A percentile compares a stretch with the other conserved stretches of the same genome.
phyloP scores from a whole-genome alignment of 2,329 filamentous ascomycete genomes.

The Aspergillus japonicus region DNA sequence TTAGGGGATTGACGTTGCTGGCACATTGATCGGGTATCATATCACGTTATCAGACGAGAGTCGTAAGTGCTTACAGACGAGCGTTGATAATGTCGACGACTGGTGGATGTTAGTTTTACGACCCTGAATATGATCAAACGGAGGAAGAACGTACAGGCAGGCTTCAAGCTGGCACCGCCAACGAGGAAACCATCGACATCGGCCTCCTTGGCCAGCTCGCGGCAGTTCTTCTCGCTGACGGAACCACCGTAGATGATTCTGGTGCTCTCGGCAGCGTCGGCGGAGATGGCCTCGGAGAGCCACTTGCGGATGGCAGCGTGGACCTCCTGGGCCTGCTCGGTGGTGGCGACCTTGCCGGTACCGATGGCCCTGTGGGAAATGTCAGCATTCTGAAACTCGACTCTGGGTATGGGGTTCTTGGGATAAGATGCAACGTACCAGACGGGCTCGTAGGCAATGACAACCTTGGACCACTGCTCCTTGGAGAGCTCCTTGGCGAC shows the following conservation, averaged over 20 bases:
- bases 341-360: conserved; percentile 89
- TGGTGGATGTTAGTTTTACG: conserved; percentile 25
- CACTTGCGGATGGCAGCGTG: conserved; percentile 89
- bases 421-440: conserved; percentile 58
- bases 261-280: conserved; percentile 78
- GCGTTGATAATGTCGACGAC: conserved; percentile 70
- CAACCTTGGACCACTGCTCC: conserved; percentile 88
- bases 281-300: conserved; percentile 72
- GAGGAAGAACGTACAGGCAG: conserved; percentile 66
- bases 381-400: too few relatives aligned
- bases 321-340: conserved; percentile 88
- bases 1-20: not conserved
- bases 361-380: conserved; percentile 61
- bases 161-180: conserved; percentile 94
- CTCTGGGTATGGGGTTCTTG: too few relatives aligned
- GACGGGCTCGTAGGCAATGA: conserved; percentile 98
- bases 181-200: conserved; percentile 99
- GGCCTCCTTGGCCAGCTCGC: conserved; percentile 82
- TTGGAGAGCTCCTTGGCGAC: conserved; percentile 65
- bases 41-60: conserved; percentile 10
- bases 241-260: conserved; percentile 95
- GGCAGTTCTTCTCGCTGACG: conserved; percentile 98
- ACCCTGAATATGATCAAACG: conserved; percentile 13
- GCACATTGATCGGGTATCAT: conserved; percentile 3
- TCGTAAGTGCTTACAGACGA: conserved; percentile 42